Conservation (phyloP, 2,329 filamentous ascomycete species). For the Fusarium sp. region DNA sequence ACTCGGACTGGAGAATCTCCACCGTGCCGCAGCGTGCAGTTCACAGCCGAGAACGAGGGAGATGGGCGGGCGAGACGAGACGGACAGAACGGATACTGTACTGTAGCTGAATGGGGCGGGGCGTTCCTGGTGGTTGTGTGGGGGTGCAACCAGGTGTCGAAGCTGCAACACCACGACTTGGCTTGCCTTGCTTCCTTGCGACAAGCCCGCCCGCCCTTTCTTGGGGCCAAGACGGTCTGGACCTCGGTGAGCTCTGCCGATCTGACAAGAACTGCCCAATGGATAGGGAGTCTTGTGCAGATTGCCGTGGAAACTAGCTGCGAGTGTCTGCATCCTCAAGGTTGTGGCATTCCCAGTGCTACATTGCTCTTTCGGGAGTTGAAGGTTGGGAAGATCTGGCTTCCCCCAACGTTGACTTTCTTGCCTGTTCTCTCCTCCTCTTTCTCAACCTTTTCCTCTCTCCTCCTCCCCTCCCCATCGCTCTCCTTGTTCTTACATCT, state of each 20-base stretch:
- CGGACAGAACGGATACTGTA: background rate
- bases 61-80: background rate
- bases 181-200: constrained; percentile 10
- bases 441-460: background rate
- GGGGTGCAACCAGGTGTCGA: constrained; percentile 1
- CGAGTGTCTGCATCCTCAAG: constrained; percentile 15
- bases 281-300: background rate
- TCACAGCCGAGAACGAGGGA: constrained; percentile 7
- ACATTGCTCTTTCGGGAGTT: background rate
- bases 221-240: constrained; percentile 38
- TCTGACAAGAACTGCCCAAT: constrained; percentile 35
- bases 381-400: constrained; percentile 3
- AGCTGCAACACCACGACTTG: constrained; percentile 8
- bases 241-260: constrained; percentile 40
- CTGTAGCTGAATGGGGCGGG: constrained; percentile 21
- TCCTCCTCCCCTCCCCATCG: background rate
- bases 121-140: constrained; percentile 31
- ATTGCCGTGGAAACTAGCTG: constrained; percentile 1
- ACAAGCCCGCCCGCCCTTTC: constrained; percentile 20
- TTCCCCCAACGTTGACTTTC: background rate
- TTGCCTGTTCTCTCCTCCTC: background rate
- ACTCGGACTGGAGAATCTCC: constrained; percentile 15
- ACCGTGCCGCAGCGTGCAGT: constrained; percentile 24
- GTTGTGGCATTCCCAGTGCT: background rate
- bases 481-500: background rate